These are phyloP conservation scores for Spatholobus suberectus DNA, from an alignment of 306 rosid genomes.

Conservation along the genomic window DNA sequence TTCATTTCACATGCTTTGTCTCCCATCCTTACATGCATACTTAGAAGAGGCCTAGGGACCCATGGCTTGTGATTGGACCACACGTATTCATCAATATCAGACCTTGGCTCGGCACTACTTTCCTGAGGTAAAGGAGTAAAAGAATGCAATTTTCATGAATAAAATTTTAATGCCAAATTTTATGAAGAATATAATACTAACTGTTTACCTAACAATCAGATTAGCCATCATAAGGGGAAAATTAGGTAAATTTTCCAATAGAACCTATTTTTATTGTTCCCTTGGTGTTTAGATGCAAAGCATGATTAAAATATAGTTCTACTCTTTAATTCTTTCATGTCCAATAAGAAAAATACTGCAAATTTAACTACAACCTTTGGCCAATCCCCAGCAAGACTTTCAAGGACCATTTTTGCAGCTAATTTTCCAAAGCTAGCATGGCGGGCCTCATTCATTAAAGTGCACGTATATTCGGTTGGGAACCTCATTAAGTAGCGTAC, in stretches of 20 bases:
- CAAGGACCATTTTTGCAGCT: conserved; percentile 77
- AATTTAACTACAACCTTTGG: conserved; percentile 59
- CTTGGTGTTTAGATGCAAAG: not conserved
- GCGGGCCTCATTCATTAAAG: conserved; percentile 77
- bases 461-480: conserved; percentile 81
- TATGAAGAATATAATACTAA: not conserved
- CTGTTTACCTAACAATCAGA: not conserved
- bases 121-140: conserved; percentile 50
- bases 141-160: not conserved
- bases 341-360: conserved; percentile 28
- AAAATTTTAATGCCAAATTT: too few species aligned
- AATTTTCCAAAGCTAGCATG: conserved; percentile 84
- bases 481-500: conserved; percentile 91
- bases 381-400: conserved; percentile 59
- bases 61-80: conserved; percentile 93
- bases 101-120: conserved; percentile 33
- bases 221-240: too few species aligned
- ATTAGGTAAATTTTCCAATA: not conserved
- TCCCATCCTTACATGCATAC: conserved; percentile 96
- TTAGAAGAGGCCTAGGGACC: conserved; percentile 85
- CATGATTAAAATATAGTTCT: not conserved
- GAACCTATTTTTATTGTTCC: not conserved
- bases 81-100: conserved; percentile 80
- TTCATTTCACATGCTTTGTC: conserved; percentile 95
- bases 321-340: not conserved